Evolutionary conservation across 768 basidiomycete species (phyloP), one percentile per base, ranked within the genome.

Genomic region (Agaricus bisporus): DNA sequence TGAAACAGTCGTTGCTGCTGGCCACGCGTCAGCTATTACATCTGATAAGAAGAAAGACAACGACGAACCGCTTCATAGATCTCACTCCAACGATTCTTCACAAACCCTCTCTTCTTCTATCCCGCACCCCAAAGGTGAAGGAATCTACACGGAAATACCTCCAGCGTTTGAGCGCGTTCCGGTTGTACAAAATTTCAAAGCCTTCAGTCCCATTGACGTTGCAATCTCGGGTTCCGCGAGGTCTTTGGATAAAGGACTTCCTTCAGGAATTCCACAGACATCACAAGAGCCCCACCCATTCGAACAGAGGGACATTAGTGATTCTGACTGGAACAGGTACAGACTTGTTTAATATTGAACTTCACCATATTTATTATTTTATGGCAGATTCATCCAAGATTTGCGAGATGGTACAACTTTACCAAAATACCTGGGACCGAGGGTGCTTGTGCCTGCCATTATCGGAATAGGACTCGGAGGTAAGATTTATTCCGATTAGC

Each of bases 321-420:
- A 32, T 14, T 41, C 39, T 22, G 53, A 54, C 20, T 54, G 53
- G 53, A 41, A 15, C n/a, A 54, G 41, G 53, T 54, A 41, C n/a
- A 46, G 25, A 5, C 15, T 2, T 35, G 4, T 28, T 17, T 7
- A 12, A 10, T 4, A 14, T 41, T n/a, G 39, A 4, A n/a, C 25
- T 17, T 15, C 25, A 22, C 32, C n/a, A 5, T 9, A n/a, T 41
- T 38, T 18, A 15, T 25, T 14, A 11, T 25, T 38, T 15, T 22
- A 10, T 28, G 12, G 8, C 26, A 48, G 46, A 26, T 49, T 48
- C 25, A 48, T 48, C 29, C 48, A 54, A 28, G 48, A 48, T 41
- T 36, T 48, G 53, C 36, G 22, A 14, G 41, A 48, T 14, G 38
- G 46, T n/a, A 54, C 46, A 17, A 35, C 39, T 36, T 17, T 54